phyloP scores from a whole-genome alignment of 1,284 basidiomycete genomes.

The Trichosporon ovoides region DNA sequence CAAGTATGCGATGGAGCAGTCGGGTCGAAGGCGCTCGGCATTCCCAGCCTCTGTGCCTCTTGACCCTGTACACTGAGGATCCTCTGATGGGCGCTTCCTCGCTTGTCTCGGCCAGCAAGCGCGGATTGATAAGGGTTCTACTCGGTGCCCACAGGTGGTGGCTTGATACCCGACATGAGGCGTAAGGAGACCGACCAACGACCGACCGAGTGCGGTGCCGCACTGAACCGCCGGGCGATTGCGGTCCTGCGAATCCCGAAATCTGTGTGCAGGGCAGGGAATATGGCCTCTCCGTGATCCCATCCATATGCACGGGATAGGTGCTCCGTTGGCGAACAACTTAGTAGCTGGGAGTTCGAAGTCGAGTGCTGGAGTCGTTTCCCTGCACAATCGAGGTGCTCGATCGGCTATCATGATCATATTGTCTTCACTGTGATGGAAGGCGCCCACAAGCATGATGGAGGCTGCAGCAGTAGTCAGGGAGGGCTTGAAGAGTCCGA shows the following conservation, averaged over 20 bases:
- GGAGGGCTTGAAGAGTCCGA: too few species aligned
- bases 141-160: not conserved
- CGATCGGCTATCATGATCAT: not conserved
- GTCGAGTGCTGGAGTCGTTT: too few species aligned
- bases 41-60: not conserved
- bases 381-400: too few species aligned
- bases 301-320: too few species aligned
- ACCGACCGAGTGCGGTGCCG: not conserved
- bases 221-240: not conserved
- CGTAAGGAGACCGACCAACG: not conserved
- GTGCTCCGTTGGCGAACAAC: too few species aligned
- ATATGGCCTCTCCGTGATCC: too few species aligned
- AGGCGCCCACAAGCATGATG: not conserved
- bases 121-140: not conserved
- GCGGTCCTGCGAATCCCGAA: not conserved
- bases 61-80: too few species aligned
- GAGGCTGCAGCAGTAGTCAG: too few species aligned
- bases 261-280: too few species aligned
- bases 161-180: conserved; percentile 1
- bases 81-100: too few species aligned
- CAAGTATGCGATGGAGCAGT: not conserved
- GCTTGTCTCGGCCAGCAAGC: not conserved
- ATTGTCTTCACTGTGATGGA: not conserved
- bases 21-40: not conserved
- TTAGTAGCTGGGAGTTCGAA: too few species aligned